Evolutionary conservation across 805 yeast genomes (phyloP).

Genomic region (Ogataea ganodermae): DNA sequence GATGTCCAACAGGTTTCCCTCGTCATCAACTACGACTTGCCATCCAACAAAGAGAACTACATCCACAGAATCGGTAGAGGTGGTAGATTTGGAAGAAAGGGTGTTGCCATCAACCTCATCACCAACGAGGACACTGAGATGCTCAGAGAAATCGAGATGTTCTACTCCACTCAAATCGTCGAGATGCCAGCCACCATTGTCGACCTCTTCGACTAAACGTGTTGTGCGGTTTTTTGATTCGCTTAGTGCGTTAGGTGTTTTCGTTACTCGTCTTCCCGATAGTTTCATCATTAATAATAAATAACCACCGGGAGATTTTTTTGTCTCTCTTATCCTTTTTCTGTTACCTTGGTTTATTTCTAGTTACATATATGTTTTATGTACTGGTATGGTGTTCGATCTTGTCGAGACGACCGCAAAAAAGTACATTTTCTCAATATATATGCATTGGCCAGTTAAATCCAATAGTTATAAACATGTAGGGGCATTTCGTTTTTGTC

Average conservation of each 20-base stretch:
- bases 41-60: slow-evolving; percentile 90
- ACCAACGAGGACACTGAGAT: slow-evolving; percentile 74
- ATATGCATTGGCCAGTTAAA: neutral
- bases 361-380: slow-evolving; percentile 9
- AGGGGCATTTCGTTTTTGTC: neutral
- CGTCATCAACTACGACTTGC: slow-evolving; percentile 94
- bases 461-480: neutral
- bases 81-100: slow-evolving; percentile 98
- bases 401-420: neutral
- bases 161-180: slow-evolving; percentile 71
- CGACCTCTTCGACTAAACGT: slow-evolving; percentile 40
- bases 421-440: slow-evolving; percentile 1
- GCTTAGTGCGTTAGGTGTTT: slow-evolving; percentile 4
- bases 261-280: slow-evolving; percentile 7
- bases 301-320: neutral
- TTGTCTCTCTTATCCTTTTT: slow-evolving; percentile 1
- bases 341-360: slow-evolving; percentile 2
- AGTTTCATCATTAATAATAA: slow-evolving; percentile 10
- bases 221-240: slow-evolving; percentile 4
- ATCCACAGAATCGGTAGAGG: slow-evolving; percentile 98
- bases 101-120: slow-evolving; percentile 94
- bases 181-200: slow-evolving; percentile 79
- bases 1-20: slow-evolving; percentile 97
- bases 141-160: slow-evolving; percentile 72
- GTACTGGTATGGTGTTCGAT: slow-evolving; percentile 8